A percentile compares a stretch with the other conserved stretches of the same genome.
phyloP scores from a whole-genome alignment of 2,329 filamentous ascomycete genomes.

The Sporothrix protearum region DNA sequence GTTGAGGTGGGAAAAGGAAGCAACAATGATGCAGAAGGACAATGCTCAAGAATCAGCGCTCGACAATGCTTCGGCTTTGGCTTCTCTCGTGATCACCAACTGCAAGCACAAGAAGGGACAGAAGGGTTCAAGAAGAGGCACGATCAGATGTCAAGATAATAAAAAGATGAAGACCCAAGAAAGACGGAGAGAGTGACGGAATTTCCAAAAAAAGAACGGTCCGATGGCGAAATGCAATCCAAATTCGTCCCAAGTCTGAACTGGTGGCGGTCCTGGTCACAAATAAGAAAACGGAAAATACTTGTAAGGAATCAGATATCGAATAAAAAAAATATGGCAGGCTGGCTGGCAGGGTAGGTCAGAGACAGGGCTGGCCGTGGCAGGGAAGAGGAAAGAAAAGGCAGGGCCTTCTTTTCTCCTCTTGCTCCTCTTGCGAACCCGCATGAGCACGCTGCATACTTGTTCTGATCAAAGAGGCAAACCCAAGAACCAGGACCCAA shows the following conservation, averaged over 20 bases:
- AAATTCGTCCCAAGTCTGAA: slow-evolving; percentile 11
- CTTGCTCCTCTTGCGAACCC: background rate
- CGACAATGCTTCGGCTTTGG: background rate
- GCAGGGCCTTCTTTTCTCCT: background rate
- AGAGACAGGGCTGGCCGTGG: background rate
- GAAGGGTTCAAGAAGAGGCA: background rate
- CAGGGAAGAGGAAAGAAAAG: background rate
- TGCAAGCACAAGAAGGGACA: background rate
- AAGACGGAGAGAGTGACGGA: no score
- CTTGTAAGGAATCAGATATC: background rate
- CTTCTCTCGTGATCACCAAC: background rate
- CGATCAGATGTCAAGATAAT: background rate
- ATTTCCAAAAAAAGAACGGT: background rate
- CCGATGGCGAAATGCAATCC: slow-evolving; percentile 19
- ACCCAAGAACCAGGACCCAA: background rate
- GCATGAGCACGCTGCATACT: background rate
- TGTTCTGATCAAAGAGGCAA: background rate
- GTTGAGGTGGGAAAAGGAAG: background rate
- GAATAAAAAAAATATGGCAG: background rate
- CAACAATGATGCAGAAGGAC: background rate
- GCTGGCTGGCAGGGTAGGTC: background rate
- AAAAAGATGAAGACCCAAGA: background rate
- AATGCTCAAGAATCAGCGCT: background rate
- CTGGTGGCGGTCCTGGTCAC: background rate
- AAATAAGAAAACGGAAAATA: background rate